These are phyloP conservation scores for Lycium ferocissimum DNA, from an alignment of 257 asterid species.

Conservation along the genomic window DNA sequence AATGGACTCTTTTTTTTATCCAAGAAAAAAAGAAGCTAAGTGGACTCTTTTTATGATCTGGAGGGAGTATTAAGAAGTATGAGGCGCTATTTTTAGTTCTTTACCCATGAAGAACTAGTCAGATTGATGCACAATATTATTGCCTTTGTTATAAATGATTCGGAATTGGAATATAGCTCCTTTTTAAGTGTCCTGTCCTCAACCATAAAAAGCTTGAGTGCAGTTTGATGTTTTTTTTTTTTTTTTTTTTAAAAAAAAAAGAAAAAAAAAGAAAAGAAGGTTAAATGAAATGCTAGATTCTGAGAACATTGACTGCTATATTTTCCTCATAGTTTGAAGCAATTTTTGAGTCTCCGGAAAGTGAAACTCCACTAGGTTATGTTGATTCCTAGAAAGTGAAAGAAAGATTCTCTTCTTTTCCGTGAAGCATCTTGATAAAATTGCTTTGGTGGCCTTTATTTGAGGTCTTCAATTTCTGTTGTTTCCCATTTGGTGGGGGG, in stretches of 20 bases:
- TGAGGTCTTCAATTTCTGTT: not conserved
- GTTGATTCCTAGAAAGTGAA: not conserved
- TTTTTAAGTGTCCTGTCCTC: conserved; percentile 7
- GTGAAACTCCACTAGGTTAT: conserved; percentile 6
- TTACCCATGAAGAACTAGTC: not conserved
- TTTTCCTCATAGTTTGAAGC: not conserved
- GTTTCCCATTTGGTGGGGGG: not conserved
- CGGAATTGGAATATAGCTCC: not conserved
- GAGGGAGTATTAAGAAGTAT: not conserved
- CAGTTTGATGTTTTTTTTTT: not conserved
- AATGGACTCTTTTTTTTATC: too few species aligned
- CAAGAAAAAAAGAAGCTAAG: too few species aligned
- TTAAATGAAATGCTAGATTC: not conserved
- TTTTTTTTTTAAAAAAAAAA: too few species aligned
- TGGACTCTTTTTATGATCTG: too few species aligned
- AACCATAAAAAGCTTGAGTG: not conserved
- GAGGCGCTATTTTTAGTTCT: not conserved
- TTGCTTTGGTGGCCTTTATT: not conserved
- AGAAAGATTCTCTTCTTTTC: not conserved
- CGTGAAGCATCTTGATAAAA: conserved; percentile 6
- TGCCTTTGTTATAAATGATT: not conserved
- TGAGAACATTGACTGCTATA: not conserved
- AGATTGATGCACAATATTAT: not conserved
- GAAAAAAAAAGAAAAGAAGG: not conserved
- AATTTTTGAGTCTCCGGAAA: not conserved